Base-by-base conservation (phyloP, 768 basidiomycete species). In the Ramaria sp. region DNA sequence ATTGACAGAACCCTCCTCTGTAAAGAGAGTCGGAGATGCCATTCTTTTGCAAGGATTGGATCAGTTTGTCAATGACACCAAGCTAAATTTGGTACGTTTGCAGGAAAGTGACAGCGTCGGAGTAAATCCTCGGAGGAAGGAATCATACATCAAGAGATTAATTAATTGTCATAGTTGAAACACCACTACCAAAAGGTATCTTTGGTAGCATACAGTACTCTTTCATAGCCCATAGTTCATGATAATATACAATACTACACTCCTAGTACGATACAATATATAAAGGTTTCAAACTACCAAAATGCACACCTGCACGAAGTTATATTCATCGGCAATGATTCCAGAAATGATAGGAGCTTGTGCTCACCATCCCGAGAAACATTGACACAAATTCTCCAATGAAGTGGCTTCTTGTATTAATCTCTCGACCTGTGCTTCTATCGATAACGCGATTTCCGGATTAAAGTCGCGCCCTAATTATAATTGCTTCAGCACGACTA, bases 361-460 rank as follows among this genome's bases (percentile, higher is more conserved):
- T 20, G 68, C 80, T 53, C 64, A 86, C 93, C 92, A 95, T 68
- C 93, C 93, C 60, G 91, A 89, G 75, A 95, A 96, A 65, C 91
- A 93, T 68, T 95, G 94, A 68, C 92, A 96, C 1, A 98, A 80
- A 68, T 98, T 96, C 69, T 97, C 94, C 45, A 97, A 69, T 13
- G 90, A 86, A 4, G 89, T 96, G 4, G 96, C 91, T 68, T 98
- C 91, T 60, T 84, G 78, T 60, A 99, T 97, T 53, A 99, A 75
- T 68, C 88, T 86, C 65, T 93, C 90, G 12, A 99, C 96, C 69
- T 99, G 96, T 10, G 75, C 79, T 24, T 76, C 72, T n/a, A 97
- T 88, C 9, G 77, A 72, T 48, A 98, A 75, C 1, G 76, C 73
- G 48, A 82, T 72, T 4, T 90, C 84, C 0, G 91, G 88, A 65